Evolutionary conservation across 352 stramenopile species (phyloP), one percentile per base, ranked within the genome.

Genomic region (Globisporangium heterothallicum): DNA sequence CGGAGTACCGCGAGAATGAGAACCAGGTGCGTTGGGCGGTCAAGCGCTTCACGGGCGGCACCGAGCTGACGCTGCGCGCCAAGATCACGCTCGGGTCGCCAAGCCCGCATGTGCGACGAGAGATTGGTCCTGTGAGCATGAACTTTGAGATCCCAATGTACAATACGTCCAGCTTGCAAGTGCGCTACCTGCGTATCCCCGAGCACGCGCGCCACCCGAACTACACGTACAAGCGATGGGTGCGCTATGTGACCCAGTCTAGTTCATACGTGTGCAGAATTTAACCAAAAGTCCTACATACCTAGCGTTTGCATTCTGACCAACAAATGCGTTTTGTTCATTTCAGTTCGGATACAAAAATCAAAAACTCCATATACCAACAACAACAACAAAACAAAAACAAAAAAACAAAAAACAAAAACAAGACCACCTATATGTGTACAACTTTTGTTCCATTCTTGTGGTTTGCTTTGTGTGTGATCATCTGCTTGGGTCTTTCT

Each of bases 81-180:
- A 98, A 98, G 67, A 92, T 95, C 61, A 90, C 85, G 54, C 68
- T 95, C 40, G 78, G 78, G 24, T 72, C 85, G 54, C 81, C 74
- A 30, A 92, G 77, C 51, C 64, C 74, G 38, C 79, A 86, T 54
- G 76, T 86, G 58, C 77, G 92, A 51, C 88, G 88, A 62, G 94
- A 99, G 68, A 96, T 99, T 62, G 96, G 96, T 10, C 97, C 97
- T 26, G 94, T 99, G 54, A 97, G 93, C 59, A 97, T 99, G 84
- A 97, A 96, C 68, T 99, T 99, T 87, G 96, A 99, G 72, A 98
- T 99, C 56, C 97, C 97, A 48, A 99, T 99, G 95, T 99, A 98
- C 79, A 99, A 98, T 85, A 98, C 98, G 35, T 98, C 93, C 48
- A 97, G 95, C 70, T 76, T 99, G 44, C 93, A 99, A 66, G 95